Conservation (phyloP, 2,329 filamentous ascomycete genomes). For the Fonsecaea nubica region DNA sequence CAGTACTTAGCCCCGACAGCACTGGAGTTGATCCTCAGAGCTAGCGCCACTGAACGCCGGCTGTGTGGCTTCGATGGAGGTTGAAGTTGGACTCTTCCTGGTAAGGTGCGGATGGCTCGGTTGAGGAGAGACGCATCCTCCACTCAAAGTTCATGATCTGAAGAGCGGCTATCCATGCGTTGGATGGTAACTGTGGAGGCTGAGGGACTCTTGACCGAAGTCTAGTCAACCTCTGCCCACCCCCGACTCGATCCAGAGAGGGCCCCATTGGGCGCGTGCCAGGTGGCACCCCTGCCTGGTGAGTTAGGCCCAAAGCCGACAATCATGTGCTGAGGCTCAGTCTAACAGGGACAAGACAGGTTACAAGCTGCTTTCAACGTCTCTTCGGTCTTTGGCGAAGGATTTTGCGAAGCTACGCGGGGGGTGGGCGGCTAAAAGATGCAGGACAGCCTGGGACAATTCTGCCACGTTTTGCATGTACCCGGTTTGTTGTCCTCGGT, state of each 20-base stretch:
- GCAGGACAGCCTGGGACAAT: conserved; percentile 10
- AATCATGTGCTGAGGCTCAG: background rate
- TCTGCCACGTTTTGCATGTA: conserved; percentile 3
- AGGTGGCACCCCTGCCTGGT: conserved; percentile 18
- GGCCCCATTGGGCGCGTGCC: conserved; percentile 29
- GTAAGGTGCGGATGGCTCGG: conserved; percentile 1
- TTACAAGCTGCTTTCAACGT: background rate
- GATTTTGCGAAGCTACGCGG: background rate
- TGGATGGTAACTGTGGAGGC: conserved; percentile 12
- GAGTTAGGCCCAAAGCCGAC: conserved; percentile 18
- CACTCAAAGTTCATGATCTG: conserved; percentile 9
- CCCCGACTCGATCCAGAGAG: conserved; percentile 17
- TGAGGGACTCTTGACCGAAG: conserved; percentile 5
- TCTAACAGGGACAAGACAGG: background rate
- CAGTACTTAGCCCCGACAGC: conserved; percentile 2
- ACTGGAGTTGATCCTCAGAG: conserved; percentile 16
- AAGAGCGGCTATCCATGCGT: conserved; percentile 25
- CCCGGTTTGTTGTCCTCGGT: background rate
- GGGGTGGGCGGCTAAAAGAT: conserved; percentile 15
- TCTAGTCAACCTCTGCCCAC: conserved; percentile 7
- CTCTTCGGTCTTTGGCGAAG: background rate
- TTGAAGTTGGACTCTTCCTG: background rate
- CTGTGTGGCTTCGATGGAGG: conserved; percentile 1
- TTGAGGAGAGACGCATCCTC: conserved; percentile 7
- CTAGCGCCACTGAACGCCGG: conserved; percentile 14